Evolutionary conservation across 1,284 basidiomycete genomes (phyloP).

Genomic region (Leccinum solheimii): DNA sequence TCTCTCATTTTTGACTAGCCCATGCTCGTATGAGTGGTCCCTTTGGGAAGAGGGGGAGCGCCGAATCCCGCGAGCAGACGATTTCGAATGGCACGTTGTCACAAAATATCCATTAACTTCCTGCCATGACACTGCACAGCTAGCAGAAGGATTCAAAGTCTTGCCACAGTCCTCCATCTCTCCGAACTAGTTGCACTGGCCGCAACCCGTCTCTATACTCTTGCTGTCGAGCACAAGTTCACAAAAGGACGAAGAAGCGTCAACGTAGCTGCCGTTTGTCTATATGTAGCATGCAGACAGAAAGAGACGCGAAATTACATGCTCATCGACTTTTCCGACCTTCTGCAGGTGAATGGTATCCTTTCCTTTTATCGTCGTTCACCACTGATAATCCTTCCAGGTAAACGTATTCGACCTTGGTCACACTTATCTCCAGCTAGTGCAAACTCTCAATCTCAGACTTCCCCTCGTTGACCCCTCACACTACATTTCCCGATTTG

Average conservation of each 20-base stretch:
- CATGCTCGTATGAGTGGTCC: slow-evolving; percentile 79
- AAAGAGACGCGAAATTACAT: slow-evolving; percentile 91
- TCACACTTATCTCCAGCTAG: slow-evolving; percentile 92
- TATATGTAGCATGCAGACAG: slow-evolving; percentile 93
- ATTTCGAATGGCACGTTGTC: slow-evolving; percentile 74
- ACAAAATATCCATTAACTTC: neutral
- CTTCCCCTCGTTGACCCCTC: slow-evolving; percentile 94
- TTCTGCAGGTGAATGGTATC: slow-evolving; percentile 69
- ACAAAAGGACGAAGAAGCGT: slow-evolving; percentile 90
- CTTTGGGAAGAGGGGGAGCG: slow-evolving; percentile 73
- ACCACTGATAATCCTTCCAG: slow-evolving; percentile 40
- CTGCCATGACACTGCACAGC: slow-evolving; percentile 48
- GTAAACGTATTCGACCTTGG: slow-evolving; percentile 99
- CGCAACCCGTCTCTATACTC: slow-evolving; percentile 87
- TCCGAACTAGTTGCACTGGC: slow-evolving; percentile 80
- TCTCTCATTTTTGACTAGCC: slow-evolving; percentile 44
- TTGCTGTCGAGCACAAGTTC: slow-evolving; percentile 93
- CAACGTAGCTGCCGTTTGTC: slow-evolving; percentile 93
- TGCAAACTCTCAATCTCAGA: slow-evolving; percentile 85
- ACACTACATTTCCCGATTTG: slow-evolving; percentile 96
- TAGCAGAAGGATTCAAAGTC: slow-evolving; percentile 77
- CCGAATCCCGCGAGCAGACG: slow-evolving; percentile 84
- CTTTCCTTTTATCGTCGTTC: neutral
- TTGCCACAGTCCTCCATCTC: slow-evolving; percentile 77
- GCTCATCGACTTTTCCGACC: slow-evolving; percentile 97